Percentiles rank a stretch among this genome's conserved stretches.
These are phyloP conservation scores for Whalleya microplaca DNA, from an alignment of 2,329 filamentous ascomycete genomes.

Conservation along the genomic window DNA sequence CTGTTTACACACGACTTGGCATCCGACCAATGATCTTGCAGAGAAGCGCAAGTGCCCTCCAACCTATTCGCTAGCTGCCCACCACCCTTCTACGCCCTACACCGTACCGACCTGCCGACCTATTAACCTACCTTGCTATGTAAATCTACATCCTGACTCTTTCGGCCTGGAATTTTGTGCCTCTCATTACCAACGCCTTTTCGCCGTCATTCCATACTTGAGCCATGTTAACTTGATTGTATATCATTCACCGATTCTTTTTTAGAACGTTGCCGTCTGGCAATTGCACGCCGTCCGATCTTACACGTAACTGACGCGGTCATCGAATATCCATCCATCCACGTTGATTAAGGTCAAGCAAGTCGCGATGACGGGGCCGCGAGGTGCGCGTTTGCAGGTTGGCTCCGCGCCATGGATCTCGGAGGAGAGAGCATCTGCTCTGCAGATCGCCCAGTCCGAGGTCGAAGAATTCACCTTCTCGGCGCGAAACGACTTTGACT, in stretches of 20 bases:
- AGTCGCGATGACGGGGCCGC: constrained; percentile 38
- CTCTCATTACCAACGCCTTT: constrained; percentile 5
- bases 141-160: constrained; percentile 5
- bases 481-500: constrained; percentile 91
- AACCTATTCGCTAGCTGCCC: constrained; percentile 19
- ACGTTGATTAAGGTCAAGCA: background rate
- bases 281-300: constrained; percentile 23
- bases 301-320: constrained; percentile 28
- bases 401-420: constrained; percentile 85
- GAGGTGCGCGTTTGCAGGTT: constrained; percentile 63
- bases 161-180: constrained; percentile 1
- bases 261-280: constrained; percentile 1
- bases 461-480: constrained; percentile 92
- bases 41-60: constrained; percentile 13
- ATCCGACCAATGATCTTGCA: constrained; percentile 25
- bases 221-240: constrained; percentile 30
- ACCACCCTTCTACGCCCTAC: no score
- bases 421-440: constrained; percentile 79
- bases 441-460: constrained; percentile 77
- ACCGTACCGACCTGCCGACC: constrained; percentile 11
- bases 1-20: constrained; percentile 32
- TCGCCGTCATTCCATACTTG: constrained; percentile 2
- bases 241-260: constrained; percentile 4
- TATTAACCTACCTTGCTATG: constrained; percentile 11
- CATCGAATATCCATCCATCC: constrained; percentile 1